phyloP scores from a whole-genome alignment of 345 rosid genomes.

The Salix dunnii region DNA sequence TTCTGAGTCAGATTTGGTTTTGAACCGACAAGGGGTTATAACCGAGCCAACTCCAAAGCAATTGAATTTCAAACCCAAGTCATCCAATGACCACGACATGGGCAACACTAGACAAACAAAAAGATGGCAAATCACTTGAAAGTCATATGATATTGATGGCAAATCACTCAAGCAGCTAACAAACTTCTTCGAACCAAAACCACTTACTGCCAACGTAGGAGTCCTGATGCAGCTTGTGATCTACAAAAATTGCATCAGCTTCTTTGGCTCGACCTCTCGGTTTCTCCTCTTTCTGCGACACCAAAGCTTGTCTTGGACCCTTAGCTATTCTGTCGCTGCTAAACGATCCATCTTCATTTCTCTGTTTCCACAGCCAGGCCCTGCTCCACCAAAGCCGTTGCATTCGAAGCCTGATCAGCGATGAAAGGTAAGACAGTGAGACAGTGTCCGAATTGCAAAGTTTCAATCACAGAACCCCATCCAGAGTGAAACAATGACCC shows the following conservation, averaged over 20 bases:
- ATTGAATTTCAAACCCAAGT: too few relatives aligned
- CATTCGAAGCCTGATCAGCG: slow-evolving; percentile 19
- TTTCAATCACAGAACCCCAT: slow-evolving; percentile 26
- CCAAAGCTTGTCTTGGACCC: slow-evolving; percentile 15
- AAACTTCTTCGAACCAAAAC: too few relatives aligned
- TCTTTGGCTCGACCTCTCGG: background rate
- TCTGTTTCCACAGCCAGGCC: slow-evolving; percentile 23
- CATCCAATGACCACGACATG: too few relatives aligned
- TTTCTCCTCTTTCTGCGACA: slow-evolving; percentile 16
- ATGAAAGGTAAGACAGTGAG: slow-evolving; percentile 16
- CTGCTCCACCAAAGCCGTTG: slow-evolving; percentile 22
- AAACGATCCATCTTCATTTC: slow-evolving; percentile 24
- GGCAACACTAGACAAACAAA: too few relatives aligned
- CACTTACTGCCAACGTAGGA: background rate
- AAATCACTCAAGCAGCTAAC: too few relatives aligned
- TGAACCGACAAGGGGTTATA: too few relatives aligned
- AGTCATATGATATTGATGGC: too few relatives aligned
- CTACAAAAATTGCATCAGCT: slow-evolving; percentile 1
- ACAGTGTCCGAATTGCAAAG: slow-evolving; percentile 19
- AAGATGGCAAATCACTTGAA: too few relatives aligned
- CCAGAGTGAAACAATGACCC: slow-evolving; percentile 23
- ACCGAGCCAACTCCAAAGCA: too few relatives aligned
- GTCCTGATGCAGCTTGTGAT: slow-evolving; percentile 19
- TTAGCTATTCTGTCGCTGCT: background rate
- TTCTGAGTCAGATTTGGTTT: too few relatives aligned